A percentile compares a stretch with the other conserved stretches of the same genome.
Evolutionary conservation across 345 rosid genomes (phyloP).

Genomic region (Punica granatum): DNA sequence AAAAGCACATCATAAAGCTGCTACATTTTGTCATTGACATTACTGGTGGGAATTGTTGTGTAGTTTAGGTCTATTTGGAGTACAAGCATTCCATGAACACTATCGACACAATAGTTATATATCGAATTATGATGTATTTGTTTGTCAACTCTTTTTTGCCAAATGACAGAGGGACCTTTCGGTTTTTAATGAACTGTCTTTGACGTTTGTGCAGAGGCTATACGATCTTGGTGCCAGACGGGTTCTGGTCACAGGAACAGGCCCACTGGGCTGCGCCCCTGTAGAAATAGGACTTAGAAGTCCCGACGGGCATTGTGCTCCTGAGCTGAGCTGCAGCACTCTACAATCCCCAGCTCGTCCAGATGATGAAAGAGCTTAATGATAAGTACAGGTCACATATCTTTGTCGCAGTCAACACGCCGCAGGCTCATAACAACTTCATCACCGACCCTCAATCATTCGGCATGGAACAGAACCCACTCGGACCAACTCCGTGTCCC

Average conservation of each 20-base stretch:
- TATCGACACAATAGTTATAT: too few relatives aligned
- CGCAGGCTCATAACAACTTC: slow-evolving; percentile 40
- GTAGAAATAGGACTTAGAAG: slow-evolving; percentile 55
- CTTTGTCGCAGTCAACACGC: slow-evolving; percentile 51
- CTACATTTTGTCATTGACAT: too few relatives aligned
- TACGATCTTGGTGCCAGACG: slow-evolving; percentile 63
- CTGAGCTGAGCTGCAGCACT: slow-evolving; percentile 52
- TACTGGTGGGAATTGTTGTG: too few relatives aligned
- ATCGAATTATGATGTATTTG: too few relatives aligned
- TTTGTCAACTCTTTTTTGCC: too few relatives aligned
- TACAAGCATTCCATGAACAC: too few relatives aligned
- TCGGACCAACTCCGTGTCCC: background rate
- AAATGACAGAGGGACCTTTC: background rate
- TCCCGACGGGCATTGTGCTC: slow-evolving; percentile 46
- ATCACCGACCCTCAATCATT: slow-evolving; percentile 42
- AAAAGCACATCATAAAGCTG: too few relatives aligned
- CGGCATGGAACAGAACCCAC: slow-evolving; percentile 25
- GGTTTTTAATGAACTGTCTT: background rate
- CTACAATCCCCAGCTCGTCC: slow-evolving; percentile 52
- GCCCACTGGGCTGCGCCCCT: slow-evolving; percentile 83
- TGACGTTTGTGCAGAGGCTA: slow-evolving; percentile 27
- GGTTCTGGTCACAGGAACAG: slow-evolving; percentile 81
- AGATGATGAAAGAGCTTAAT: slow-evolving; percentile 48
- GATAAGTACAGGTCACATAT: slow-evolving; percentile 26
- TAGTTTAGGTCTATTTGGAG: too few relatives aligned